Base-by-base conservation (phyloP, 306 rosid species). In the Rosa lucieae region DNA sequence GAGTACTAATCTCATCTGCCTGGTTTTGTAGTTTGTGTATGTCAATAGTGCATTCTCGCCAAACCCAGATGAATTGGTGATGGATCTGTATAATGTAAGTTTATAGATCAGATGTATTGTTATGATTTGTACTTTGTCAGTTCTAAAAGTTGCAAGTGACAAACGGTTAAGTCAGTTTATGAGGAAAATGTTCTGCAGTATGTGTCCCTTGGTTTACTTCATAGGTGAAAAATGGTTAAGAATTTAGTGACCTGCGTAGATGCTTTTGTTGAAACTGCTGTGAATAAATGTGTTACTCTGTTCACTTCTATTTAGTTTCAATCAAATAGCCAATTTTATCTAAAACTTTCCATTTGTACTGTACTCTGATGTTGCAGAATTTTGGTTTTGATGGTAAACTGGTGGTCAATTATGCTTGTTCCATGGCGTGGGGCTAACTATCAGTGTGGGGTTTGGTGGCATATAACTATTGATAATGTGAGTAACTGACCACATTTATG, bases 11-110 rank as follows among this genome's bases (percentile, higher is more conserved):
- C 32, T 76, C 26, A 61, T 23, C 58, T 67, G 75, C 55, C 53
- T 77, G 56, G 26, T 79, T 84, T 83, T 84, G 90, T 86, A 96
- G 99, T 95, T 95, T 88, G 97, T 95, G 68, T 95, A 90, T 29
- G 90, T 93, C 82, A 93, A 96, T 78, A 91, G 99, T 72, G 96
- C 98, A 70, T 93, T 93, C 87, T 93, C 99, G 11, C 98, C 97
- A 1, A 93, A 89, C 82, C 98, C 98, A n/a, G 97, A 95, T 81
- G 99, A 89, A 84, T 77, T 85, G 53, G 96, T 95, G 76, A 85
- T 83, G 70, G 99, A 95, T 85, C 89, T 93, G 72, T 95, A 91
- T 73, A 88, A 89, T 82, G 97, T 95, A 89, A 93, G 97, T 47
- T 82, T 77, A 15, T 11, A 59, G 56, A 70, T 40, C 48, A 6